Evolutionary conservation across 2,329 filamentous ascomycete species (phyloP), one percentile per base, ranked within the genome.

Genomic region (Xylaria sp.): DNA sequence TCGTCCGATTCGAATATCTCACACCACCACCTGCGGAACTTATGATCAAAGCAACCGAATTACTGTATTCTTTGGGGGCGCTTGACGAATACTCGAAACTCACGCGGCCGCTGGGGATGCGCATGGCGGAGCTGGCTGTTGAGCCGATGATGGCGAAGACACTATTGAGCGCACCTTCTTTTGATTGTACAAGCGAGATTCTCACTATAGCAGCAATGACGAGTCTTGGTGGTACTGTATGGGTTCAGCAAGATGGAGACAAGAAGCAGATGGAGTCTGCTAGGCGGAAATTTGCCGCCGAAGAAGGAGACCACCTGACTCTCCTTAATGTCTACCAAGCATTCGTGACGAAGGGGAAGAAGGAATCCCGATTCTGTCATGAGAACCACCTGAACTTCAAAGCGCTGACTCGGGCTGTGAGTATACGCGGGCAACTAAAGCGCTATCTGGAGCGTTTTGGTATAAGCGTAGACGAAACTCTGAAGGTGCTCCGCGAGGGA

Each of bases 131-230:
- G 79, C 84, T 99, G 52, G 92, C 94, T 0, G 89, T 98, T 8
- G 94, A 97, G 74, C 96, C 96, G 0, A 98, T 98, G 94, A 96
- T 98, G 88, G 93, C 92, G 7, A 97, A 95, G 81, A 93, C 92
- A 0, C 85, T 98, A 4, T 88, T 98, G 9, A 89, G 90, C 20
- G 92, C 94, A 0, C 83, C 89, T 4, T 85, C 87, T 0, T 97
- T 97, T 80, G 86, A 86, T 46, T 98, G 94, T 74, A 82, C 97
- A 13, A 91, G 89, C 77, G 95, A 98, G 80, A 92, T 98, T 62
- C 86, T 98, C 32, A 94, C 91, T 1, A 97, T 98, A 72, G 94
- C 95, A 6, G 94, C 96, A 18, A 98, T 99, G 95, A 92, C 93
- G 41, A 96, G 91, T 71, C 84, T 97, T 0, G 92, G 94, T 69